A percentile compares a stretch with the other conserved stretches of the same genome.
phyloP scores from a whole-genome alignment of 208 protist genomes.

The Lotmaria passim region DNA sequence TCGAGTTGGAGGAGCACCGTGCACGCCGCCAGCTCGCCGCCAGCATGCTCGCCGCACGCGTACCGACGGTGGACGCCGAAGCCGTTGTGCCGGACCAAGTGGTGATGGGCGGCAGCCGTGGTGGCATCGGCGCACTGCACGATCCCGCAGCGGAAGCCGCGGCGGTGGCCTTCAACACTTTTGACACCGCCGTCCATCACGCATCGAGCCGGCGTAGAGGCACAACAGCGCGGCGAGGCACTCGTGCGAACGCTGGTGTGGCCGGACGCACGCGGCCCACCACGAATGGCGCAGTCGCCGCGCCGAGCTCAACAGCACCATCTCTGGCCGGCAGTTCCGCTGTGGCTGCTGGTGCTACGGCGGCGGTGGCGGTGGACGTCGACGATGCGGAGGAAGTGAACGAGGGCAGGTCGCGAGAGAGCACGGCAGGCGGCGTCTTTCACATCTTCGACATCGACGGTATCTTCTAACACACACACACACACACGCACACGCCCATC shows the following conservation, averaged over 20 bases:
- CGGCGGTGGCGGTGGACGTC: neutral
- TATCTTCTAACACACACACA: slow-evolving; percentile 50
- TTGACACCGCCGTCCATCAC: slow-evolving; percentile 57
- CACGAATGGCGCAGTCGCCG: neutral
- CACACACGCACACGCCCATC: too few relatives aligned
- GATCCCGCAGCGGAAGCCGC: slow-evolving; percentile 3
- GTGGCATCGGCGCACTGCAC: slow-evolving; percentile 1
- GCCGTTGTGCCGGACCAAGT: slow-evolving; percentile 46
- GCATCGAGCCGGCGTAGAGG: slow-evolving; percentile 37
- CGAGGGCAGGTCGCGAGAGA: neutral
- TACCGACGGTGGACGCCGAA: slow-evolving; percentile 55
- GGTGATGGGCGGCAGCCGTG: slow-evolving; percentile 25
- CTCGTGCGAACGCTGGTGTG: neutral
- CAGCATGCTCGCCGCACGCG: slow-evolving; percentile 40
- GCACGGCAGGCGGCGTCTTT: slow-evolving; percentile 23
- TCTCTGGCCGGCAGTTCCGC: neutral
- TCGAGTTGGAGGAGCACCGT: slow-evolving; percentile 43
- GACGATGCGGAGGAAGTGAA: slow-evolving; percentile 1
- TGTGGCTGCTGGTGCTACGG: neutral
- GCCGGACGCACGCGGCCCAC: neutral
- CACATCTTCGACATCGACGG: slow-evolving; percentile 82
- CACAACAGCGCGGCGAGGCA: slow-evolving; percentile 24
- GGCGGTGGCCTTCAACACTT: slow-evolving; percentile 52
- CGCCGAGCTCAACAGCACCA: neutral
- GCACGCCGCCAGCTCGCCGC: slow-evolving; percentile 24